phyloP scores from a whole-genome alignment of 2,329 filamentous ascomycete genomes.

The Macroventuria anomochaeta region DNA sequence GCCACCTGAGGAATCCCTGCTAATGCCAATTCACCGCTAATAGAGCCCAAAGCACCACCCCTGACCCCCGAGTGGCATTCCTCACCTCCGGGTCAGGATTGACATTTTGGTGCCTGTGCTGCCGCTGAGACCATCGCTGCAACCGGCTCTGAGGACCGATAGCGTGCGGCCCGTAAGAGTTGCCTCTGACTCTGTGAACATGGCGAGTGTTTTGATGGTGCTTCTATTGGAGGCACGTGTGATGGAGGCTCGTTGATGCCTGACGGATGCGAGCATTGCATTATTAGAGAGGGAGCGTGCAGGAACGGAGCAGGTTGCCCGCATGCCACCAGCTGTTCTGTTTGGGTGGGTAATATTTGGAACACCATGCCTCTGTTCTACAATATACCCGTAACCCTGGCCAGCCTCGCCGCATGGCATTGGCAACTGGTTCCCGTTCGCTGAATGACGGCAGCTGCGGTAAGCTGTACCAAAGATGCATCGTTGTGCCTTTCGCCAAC shows the following conservation, averaged over 20 bases:
- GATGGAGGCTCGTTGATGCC: conserved; percentile 19
- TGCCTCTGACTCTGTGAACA: conserved; percentile 9
- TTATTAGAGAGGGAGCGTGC: conserved; percentile 17
- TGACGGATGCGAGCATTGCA: conserved; percentile 15
- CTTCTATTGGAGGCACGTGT: conserved; percentile 1
- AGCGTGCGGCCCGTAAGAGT: conserved; percentile 12
- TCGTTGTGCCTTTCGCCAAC: conserved; percentile 16
- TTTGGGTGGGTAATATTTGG: conserved; percentile 26
- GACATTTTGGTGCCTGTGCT: conserved; percentile 31
- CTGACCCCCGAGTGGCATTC: conserved; percentile 33
- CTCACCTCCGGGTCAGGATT: conserved; percentile 36
- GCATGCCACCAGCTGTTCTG: conserved; percentile 12
- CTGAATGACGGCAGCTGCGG: conserved; percentile 13
- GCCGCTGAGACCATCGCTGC: conserved; percentile 21
- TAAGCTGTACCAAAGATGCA: conserved; percentile 32
- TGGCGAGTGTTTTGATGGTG: conserved; percentile 1
- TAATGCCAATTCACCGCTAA: conserved; percentile 26
- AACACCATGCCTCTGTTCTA: conserved; percentile 20
- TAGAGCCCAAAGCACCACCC: conserved; percentile 25
- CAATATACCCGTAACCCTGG: conserved; percentile 34
- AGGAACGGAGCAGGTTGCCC: conserved; percentile 4
- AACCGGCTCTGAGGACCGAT: conserved; percentile 24
- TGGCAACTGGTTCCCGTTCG: conserved; percentile 9
- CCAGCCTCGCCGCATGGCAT: conserved; percentile 11
- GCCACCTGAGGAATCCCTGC: neutral